Percentiles rank a stretch among this genome's conserved stretches.
These are phyloP conservation scores for Rhizopogon vesiculosus DNA, from an alignment of 768 basidiomycete species.

Conservation along the genomic window DNA sequence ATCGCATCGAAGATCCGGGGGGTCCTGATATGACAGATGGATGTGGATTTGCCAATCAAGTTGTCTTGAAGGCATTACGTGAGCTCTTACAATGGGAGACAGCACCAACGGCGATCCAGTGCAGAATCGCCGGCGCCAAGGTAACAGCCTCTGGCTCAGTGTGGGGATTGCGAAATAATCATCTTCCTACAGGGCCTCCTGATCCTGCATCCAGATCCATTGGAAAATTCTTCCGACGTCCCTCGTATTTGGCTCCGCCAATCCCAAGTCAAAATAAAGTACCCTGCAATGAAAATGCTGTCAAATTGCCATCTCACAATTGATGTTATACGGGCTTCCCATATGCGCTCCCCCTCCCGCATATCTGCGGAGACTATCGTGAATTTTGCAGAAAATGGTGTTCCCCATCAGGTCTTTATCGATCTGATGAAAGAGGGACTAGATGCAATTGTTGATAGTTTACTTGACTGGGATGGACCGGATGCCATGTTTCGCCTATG, in stretches of 20 bases:
- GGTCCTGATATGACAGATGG: slow-evolving; percentile 54
- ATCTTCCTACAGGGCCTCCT: slow-evolving; percentile 17
- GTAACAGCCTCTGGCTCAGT: slow-evolving; percentile 9
- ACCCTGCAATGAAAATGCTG: slow-evolving; percentile 19
- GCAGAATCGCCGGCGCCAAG: slow-evolving; percentile 44
- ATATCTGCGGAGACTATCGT: slow-evolving; percentile 57
- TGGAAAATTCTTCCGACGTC: slow-evolving; percentile 8
- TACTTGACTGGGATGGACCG: slow-evolving; percentile 42
- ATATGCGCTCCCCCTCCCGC: slow-evolving; percentile 38
- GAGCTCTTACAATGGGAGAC: slow-evolving; percentile 31
- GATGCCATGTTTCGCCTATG: slow-evolving; percentile 40
- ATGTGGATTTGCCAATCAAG: slow-evolving; percentile 41
- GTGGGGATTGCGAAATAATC: background rate
- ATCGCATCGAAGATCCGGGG: background rate
- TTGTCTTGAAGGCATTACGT: slow-evolving; percentile 30
- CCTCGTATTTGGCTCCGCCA: slow-evolving; percentile 31
- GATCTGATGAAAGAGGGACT: slow-evolving; percentile 33
- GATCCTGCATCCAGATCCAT: slow-evolving; percentile 24
- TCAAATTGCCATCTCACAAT: slow-evolving; percentile 44
- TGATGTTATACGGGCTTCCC: slow-evolving; percentile 50
- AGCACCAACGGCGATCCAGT: slow-evolving; percentile 46
- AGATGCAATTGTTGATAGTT: slow-evolving; percentile 28
- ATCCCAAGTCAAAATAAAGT: slow-evolving; percentile 45
- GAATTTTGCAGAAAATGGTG: slow-evolving; percentile 63
- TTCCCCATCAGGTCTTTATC: slow-evolving; percentile 37